A percentile compares a stretch with the other conserved stretches of the same genome.
These are phyloP conservation scores for Phytophthora aleatoria DNA, from an alignment of 352 stramenopile species.

Conservation along the genomic window DNA sequence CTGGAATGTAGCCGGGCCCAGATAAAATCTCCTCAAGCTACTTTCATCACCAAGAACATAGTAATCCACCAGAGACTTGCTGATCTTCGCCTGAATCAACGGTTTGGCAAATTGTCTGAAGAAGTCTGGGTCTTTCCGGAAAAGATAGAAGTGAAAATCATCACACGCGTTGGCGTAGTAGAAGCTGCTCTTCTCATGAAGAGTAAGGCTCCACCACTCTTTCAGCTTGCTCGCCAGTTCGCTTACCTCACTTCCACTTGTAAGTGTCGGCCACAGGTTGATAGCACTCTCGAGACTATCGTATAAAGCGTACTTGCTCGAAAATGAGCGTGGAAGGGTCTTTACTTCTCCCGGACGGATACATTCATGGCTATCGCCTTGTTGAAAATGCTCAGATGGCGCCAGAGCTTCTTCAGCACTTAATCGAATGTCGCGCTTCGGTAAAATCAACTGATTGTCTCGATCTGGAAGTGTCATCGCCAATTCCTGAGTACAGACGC, in stretches of 20 bases:
- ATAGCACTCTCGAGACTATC: slow-evolving; percentile 38
- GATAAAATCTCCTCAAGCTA: slow-evolving; percentile 33
- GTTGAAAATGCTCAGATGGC: slow-evolving; percentile 40
- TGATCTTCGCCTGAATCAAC: slow-evolving; percentile 47
- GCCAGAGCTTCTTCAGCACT: slow-evolving; percentile 29
- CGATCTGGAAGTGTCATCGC: slow-evolving; percentile 20
- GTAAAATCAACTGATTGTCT: slow-evolving; percentile 8
- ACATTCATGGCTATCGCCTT: slow-evolving; percentile 42
- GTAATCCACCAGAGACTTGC: slow-evolving; percentile 60
- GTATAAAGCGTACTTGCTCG: slow-evolving; percentile 52
- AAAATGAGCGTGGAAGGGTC: slow-evolving; percentile 31
- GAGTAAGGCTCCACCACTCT: slow-evolving; percentile 30
- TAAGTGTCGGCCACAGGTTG: slow-evolving; percentile 37
- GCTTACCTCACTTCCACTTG: slow-evolving; percentile 17
- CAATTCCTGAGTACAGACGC: slow-evolving; percentile 29
- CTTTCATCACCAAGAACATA: slow-evolving; percentile 48
- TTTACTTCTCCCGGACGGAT: slow-evolving; percentile 29
- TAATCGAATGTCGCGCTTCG: slow-evolving; percentile 39
- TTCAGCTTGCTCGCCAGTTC: slow-evolving; percentile 40
- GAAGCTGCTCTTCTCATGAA: slow-evolving; percentile 31
- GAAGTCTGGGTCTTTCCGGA: slow-evolving; percentile 51
- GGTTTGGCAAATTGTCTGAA: slow-evolving; percentile 45
- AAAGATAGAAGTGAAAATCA: slow-evolving; percentile 66
- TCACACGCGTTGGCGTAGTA: slow-evolving; percentile 55
- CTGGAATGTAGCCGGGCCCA: slow-evolving; percentile 33